Percentiles rank a stretch among this genome's conserved stretches.
These are phyloP conservation scores for Singerocomus rubriflavus DNA, from an alignment of 1,284 basidiomycete species.

Conservation along the genomic window DNA sequence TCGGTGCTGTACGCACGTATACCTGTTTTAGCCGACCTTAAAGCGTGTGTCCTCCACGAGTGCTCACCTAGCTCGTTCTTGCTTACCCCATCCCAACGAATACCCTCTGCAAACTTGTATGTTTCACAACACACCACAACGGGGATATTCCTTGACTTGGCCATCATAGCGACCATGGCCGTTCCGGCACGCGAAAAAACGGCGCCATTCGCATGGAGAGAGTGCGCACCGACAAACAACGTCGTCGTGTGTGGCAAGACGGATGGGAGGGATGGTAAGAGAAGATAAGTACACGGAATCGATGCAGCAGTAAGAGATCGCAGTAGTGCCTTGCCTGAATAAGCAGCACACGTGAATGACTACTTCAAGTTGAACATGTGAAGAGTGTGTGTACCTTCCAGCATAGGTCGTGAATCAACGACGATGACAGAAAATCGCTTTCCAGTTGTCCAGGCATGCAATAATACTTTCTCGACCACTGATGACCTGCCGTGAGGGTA, in stretches of 20 bases:
- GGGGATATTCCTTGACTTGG: slow-evolving; percentile 84
- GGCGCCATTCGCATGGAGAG: slow-evolving; percentile 92
- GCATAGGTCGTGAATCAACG: slow-evolving; percentile 91
- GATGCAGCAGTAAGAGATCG: slow-evolving; percentile 66
- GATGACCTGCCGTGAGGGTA: slow-evolving; percentile 66
- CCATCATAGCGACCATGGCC: slow-evolving; percentile 95
- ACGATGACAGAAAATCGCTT: slow-evolving; percentile 88
- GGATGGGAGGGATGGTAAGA: slow-evolving; percentile 86
- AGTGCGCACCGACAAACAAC: slow-evolving; percentile 90
- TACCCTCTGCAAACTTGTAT: slow-evolving; percentile 95
- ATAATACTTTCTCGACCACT: slow-evolving; percentile 87
- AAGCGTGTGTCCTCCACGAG: neutral
- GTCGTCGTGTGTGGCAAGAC: slow-evolving; percentile 79
- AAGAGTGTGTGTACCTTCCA: slow-evolving; percentile 65
- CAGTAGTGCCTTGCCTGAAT: slow-evolving; percentile 76
- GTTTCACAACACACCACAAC: slow-evolving; percentile 98
- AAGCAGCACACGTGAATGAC: slow-evolving; percentile 5
- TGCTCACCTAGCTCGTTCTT: slow-evolving; percentile 88
- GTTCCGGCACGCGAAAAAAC: slow-evolving; percentile 95
- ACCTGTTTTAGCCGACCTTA: slow-evolving; percentile 7
- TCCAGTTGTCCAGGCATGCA: slow-evolving; percentile 73
- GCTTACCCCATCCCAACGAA: slow-evolving; percentile 92
- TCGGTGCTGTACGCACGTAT: slow-evolving; percentile 18
- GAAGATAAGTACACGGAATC: slow-evolving; percentile 89
- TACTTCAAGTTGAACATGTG: neutral